These are phyloP conservation scores for Phaseolus lunatus DNA, from an alignment of 306 rosid genomes.

Conservation along the genomic window DNA sequence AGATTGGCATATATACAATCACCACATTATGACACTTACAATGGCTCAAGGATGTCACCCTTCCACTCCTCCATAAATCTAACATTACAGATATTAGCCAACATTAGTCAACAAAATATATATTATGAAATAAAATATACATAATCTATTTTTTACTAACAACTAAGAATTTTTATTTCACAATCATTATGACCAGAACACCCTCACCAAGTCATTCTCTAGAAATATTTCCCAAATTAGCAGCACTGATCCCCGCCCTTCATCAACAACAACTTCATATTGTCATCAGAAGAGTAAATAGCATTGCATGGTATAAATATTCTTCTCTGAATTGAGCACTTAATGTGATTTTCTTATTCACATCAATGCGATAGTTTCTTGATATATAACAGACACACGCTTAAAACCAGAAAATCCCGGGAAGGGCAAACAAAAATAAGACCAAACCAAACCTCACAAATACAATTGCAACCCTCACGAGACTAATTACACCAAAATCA, in stretches of 20 bases:
- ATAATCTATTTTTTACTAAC: not conserved
- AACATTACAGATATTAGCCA: constrained; percentile 33
- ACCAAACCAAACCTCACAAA: not conserved
- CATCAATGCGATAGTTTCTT: constrained; percentile 33
- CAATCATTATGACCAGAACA: constrained; percentile 1
- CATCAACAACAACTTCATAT: constrained; percentile 14
- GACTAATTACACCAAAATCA: constrained; percentile 41
- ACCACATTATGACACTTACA: constrained; percentile 50
- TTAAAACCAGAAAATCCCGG: constrained; percentile 40
- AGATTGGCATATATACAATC: constrained; percentile 26
- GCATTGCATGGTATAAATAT: not conserved
- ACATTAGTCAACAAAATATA: constrained; percentile 38
- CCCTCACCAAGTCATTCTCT: constrained; percentile 30
- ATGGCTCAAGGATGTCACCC: constrained; percentile 39
- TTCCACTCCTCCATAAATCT: constrained; percentile 52
- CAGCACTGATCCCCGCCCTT: constrained; percentile 30
- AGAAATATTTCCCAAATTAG: constrained; percentile 44
- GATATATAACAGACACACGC: not conserved
- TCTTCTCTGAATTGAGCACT: constrained; percentile 23
- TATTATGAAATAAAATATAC: constrained; percentile 10
- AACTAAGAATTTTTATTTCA: constrained; percentile 32
- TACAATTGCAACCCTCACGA: constrained; percentile 22
- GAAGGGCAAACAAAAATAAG: not conserved
- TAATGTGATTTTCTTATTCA: constrained; percentile 15
- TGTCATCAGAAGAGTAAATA: constrained; percentile 12